phyloP scores from a whole-genome alignment of 208 protist genomes.

The Phytomonas serpens region DNA sequence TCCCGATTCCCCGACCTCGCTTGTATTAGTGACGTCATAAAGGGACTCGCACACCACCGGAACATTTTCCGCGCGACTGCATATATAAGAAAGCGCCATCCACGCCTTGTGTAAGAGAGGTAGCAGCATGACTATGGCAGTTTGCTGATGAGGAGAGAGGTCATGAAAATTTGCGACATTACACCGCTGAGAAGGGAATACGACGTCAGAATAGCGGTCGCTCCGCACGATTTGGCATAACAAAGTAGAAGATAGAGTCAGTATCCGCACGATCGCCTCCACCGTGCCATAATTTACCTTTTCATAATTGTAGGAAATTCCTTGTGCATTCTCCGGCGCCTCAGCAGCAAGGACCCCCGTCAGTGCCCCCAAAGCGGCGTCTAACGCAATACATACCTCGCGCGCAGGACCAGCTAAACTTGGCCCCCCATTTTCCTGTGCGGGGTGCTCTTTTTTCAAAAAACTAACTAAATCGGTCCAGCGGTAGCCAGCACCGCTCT shows the following conservation, averaged over 20 bases:
- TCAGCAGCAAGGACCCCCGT: constrained; percentile 37
- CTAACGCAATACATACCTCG: constrained; percentile 27
- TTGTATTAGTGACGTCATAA: constrained; percentile 32
- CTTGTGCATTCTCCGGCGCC: constrained; percentile 41
- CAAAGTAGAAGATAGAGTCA: constrained; percentile 30
- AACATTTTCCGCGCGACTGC: constrained; percentile 36
- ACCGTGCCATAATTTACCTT: constrained; percentile 31
- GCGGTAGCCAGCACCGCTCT: constrained; percentile 7
- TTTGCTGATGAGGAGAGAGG: constrained; percentile 33
- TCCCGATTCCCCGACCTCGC: constrained; percentile 20
- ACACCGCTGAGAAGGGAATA: constrained; percentile 18
- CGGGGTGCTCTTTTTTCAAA: constrained; percentile 6
- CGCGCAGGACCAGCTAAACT: constrained; percentile 1
- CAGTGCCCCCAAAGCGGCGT: constrained; percentile 48
- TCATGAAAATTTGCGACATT: constrained; percentile 23
- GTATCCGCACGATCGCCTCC: constrained; percentile 34
- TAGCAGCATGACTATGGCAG: constrained; percentile 36
- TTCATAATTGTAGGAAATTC: constrained; percentile 56
- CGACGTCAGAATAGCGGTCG: constrained; percentile 23
- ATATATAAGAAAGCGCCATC: constrained; percentile 47
- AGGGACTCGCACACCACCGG: constrained; percentile 61
- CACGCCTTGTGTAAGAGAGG: constrained; percentile 73
- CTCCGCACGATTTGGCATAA: constrained; percentile 42
- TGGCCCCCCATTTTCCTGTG: background rate
- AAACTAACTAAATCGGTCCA: background rate